Conservation (phyloP, 345 rosid species). For the Excoecaria agallocha region DNA sequence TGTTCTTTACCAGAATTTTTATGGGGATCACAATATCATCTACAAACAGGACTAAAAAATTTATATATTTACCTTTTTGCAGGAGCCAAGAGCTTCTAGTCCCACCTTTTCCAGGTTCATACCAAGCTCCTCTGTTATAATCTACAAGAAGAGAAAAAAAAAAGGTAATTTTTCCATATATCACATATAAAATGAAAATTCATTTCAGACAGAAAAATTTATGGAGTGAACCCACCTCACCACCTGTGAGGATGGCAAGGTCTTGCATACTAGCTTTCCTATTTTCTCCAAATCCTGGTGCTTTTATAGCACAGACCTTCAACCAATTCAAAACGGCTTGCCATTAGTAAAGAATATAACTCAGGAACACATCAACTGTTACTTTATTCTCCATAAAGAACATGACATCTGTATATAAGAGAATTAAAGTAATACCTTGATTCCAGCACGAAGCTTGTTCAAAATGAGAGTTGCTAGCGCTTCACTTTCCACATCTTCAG, state of each 20-base stretch:
- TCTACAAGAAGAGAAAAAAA: constrained; percentile 33
- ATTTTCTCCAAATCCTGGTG: constrained; percentile 98
- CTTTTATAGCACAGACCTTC: constrained; percentile 91
- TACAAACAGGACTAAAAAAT: neutral
- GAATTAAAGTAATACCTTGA: constrained; percentile 52
- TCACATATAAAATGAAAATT: neutral
- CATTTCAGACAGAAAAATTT: neutral
- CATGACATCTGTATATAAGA: neutral
- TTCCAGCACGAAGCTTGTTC: constrained; percentile 92
- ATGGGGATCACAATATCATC: neutral
- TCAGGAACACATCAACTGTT: neutral
- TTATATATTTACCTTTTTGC: constrained; percentile 62
- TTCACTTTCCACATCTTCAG: constrained; percentile 94
- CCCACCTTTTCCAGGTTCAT: constrained; percentile 87
- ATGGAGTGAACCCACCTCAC: constrained; percentile 46
- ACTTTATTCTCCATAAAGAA: neutral
- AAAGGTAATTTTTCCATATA: neutral
- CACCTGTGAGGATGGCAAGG: constrained; percentile 88
- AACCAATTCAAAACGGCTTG: neutral
- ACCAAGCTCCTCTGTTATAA: constrained; percentile 89
- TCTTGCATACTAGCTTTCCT: constrained; percentile 78
- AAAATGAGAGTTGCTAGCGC: constrained; percentile 82
- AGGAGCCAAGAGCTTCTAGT: constrained; percentile 69
- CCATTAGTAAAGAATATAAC: neutral
- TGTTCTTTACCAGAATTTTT: neutral